Evolutionary conservation across 2,329 filamentous ascomycete species (phyloP), one percentile per base, ranked within the genome.

Genomic region (Fragosphaeria purpurea): DNA sequence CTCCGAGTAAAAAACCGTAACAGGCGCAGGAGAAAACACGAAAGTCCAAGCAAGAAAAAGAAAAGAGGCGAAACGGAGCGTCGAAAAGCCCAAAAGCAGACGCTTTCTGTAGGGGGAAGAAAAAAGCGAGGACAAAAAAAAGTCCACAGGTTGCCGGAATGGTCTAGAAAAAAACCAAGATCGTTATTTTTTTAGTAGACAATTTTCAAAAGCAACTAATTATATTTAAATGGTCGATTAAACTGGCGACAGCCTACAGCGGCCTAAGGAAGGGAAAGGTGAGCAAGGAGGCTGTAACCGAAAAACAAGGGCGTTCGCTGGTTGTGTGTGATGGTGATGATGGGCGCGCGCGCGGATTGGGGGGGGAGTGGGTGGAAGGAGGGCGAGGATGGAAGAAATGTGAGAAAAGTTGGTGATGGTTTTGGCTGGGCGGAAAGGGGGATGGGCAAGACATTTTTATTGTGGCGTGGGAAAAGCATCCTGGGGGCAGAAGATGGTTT

Each of bases 381-480:
- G 37, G 43, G 42, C 40, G 43, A 44, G 31, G 46, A 11, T 33
- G 43, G 31, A 31, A 52, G 47, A 13, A 35, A 53, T 50, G 39
- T 45, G 34, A 42, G 49, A 44, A 31, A 48, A 50, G 35, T 44
- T 54, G 52, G 47, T 50, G 50, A 54, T 54, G 55, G 48, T 46
- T 45, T 55, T 50, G 50, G 53, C 22, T 22, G 22, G 22, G 22
- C 22, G 51, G 53, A 48, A 53, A 52, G 54, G 57, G 52, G 55
- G 46, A 53, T 22, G 22, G 46, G 22, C 44, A 42, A 44, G 33
- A 44, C 47, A 42, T 31, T 56, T 55, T 56, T 53, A 52, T 54
- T 55, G 52, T 59, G 55, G 54, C 51, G 54, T 57, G 55, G 53
- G 48, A 50, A 54, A 22, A 49, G 46, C 57, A 59, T 59, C 52